Evolutionary conservation across 495 filamentous ascomycete species (phyloP), one percentile per base, ranked within the genome.

Genomic region (Annulohypoxylon nitens): DNA sequence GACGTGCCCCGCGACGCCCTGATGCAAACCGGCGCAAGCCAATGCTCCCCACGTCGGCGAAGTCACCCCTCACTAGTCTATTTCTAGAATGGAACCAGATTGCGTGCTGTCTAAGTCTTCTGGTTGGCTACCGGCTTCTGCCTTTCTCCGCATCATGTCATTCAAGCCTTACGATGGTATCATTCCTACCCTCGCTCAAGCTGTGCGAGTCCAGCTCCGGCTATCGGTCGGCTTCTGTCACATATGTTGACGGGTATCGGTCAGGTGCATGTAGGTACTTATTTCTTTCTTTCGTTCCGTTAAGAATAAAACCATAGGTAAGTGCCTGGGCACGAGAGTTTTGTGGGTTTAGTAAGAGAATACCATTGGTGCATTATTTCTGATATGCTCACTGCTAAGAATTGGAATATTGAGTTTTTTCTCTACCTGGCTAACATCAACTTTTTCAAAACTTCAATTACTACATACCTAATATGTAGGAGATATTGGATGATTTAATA

Each of bases 11-110:
- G 62, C 74, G 61, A 64, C 69, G 68, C 48, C 65, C 47, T 61
- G 43, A 47, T 16, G 55, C 16, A 47, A 25, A 2, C 33, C 39
- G 39, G 10, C 39, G 39, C 12, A 43, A 43, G 39, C 14, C 14
- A 2, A 23, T 6, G 26, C 26, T 34, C 16, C 39, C 61, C 63
- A 47, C 37, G 26, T 69, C 61, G 12, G 43, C 63, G 48, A 50
- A 67, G 34, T 55, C 25, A 69, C 76, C 76, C 74, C 76, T 74
- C 76, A 78, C 76, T 78, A 78, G 50, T 43, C 71, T 63, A 30
- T 57, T 75, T 73, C 9, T 54, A 54, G 74, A 53, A 71, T 61
- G 33, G 53, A 8, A 2, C 57, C 45, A 23, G 45, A 78, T 78
- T 72, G 76, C 76, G 76, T 76, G 71, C 61, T 78, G 74, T 23